phyloP scores from a whole-genome alignment of 169 alveolate species.

The Toxoplasma gondii region DNA sequence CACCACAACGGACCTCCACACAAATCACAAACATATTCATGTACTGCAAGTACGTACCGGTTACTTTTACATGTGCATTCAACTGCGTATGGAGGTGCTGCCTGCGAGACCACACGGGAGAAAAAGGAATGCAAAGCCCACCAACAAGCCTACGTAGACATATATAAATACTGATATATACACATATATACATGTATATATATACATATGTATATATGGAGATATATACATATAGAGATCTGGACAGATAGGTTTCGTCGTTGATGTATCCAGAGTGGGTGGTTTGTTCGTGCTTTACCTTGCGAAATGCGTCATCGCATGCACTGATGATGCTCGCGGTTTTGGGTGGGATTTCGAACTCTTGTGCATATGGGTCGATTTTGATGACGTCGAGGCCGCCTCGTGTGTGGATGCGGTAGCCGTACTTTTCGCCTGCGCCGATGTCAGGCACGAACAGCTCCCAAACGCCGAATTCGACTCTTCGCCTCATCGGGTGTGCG shows the following conservation, averaged over 20 bases:
- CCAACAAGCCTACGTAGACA: too few relatives aligned
- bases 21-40: too few relatives aligned
- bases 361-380: conserved; percentile 82
- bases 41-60: too few relatives aligned
- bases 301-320: conserved; percentile 78
- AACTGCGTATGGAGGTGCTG: too few relatives aligned
- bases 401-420: conserved; percentile 74
- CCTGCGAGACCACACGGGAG: too few relatives aligned
- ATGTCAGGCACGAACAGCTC: conserved; percentile 77
- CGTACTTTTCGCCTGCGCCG: conserved; percentile 76
- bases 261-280: background rate
- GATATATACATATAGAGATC: background rate
- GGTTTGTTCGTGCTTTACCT: background rate
- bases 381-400: conserved; percentile 72
- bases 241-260: background rate
- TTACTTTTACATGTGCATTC: too few relatives aligned
- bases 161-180: background rate
- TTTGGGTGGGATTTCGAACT: conserved; percentile 78
- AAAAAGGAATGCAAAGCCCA: too few relatives aligned
- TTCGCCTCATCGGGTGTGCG: conserved; percentile 78
- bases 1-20: too few relatives aligned
- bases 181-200: background rate
- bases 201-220: too few relatives aligned
- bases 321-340: conserved; percentile 77
- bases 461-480: conserved; percentile 80